Evolutionary conservation across 208 protist species (phyloP).

Genomic region (Angomonas deanei): DNA sequence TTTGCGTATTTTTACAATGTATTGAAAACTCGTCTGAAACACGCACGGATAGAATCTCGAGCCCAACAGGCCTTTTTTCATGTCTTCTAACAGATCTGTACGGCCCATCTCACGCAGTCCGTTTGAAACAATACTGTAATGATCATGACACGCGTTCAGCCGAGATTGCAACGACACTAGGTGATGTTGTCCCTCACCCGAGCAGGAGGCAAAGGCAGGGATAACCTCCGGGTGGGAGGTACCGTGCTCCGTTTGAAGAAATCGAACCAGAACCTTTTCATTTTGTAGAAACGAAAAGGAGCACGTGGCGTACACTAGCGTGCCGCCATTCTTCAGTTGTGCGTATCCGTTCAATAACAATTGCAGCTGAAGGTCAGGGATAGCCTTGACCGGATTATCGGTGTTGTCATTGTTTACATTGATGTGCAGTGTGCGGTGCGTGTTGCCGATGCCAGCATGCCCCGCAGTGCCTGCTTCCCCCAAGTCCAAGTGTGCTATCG

Average conservation of each 20-base stretch:
- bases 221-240: not conserved
- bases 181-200: too few species aligned
- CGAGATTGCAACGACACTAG: not conserved
- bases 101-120: not conserved
- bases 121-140: not conserved
- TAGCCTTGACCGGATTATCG: not conserved
- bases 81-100: not conserved
- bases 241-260: slow-evolving; percentile 23
- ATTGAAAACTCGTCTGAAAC: slow-evolving; percentile 75
- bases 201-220: slow-evolving; percentile 6
- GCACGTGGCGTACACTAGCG: slow-evolving; percentile 92
- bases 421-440: slow-evolving; percentile 61
- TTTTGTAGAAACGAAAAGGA: slow-evolving; percentile 88
- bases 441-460: slow-evolving; percentile 43
- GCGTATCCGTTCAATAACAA: slow-evolving; percentile 73
- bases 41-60: slow-evolving; percentile 63
- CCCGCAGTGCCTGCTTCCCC: not conserved
- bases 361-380: slow-evolving; percentile 50
- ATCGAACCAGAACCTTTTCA: slow-evolving; percentile 77
- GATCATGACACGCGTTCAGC: not conserved
- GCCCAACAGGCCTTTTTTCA: slow-evolving; percentile 12
- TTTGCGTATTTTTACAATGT: slow-evolving; percentile 60
- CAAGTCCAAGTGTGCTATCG: slow-evolving; percentile 58
- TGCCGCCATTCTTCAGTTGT: slow-evolving; percentile 71
- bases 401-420: slow-evolving; percentile 18